Evolutionary conservation across 768 basidiomycete species (phyloP), one percentile per base, ranked within the genome.

Genomic region (Hericium coralloides): DNA sequence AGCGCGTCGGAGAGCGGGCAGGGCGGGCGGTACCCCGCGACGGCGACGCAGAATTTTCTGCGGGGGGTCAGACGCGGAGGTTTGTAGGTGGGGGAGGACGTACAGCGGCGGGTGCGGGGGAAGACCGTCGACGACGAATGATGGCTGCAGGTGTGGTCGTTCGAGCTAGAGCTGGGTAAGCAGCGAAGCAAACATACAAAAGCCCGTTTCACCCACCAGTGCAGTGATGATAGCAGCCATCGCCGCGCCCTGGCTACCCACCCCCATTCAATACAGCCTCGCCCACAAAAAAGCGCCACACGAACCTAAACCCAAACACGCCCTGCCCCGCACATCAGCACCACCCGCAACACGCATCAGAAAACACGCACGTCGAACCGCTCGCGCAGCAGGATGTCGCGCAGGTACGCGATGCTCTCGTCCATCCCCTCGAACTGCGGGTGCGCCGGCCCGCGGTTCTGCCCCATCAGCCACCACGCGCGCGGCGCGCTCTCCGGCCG

Each of bases 221-320:
- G 87, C 84, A 31, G 85, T 70, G 23, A 91, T 72, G 37, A 91
- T 64, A 12, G 80, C 85, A 36, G 88, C 91, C 70, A 90, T 76
- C 4, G 80, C 82, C 14, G 87, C 90, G 15, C 90, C 90, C 71
- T 93, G 91, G 59, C 87, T 88, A 45, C 26, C 57, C 50, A 47
- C 53, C 36, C 56, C 26, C 38, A 31, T 58, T 58, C 38, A 20
- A 45, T 45, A 17, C 15, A 48, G 43, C 15, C n/a, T 31, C 36
- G 37, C 10, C 38, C 37, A 25, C 31, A 25, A 49, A 22, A 38
- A 59, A 48, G n/a, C 12, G 12, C 36, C 22, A 25, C n/a, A n/a
- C 69, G 36, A 36, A 84, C 86, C 88, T 90, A 67, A 91, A 91
- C 7, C 89, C 89, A 64, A 92, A 78, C 8, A 91, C 79, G 25